Conservation (phyloP, 495 filamentous ascomycete species). For the Penicillium crystallinum region DNA sequence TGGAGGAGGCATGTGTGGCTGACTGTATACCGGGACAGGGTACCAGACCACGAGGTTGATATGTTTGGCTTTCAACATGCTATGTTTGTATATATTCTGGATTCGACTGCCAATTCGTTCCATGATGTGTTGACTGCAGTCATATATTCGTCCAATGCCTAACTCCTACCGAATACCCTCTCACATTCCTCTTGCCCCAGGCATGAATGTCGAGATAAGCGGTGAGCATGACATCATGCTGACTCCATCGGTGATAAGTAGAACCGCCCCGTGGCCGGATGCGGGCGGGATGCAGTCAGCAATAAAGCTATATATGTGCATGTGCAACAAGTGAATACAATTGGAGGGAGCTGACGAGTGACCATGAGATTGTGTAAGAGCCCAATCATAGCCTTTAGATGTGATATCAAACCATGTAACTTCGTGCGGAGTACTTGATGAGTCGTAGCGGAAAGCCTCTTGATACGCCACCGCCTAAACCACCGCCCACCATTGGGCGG, state of each 20-base stretch:
- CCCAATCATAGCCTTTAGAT: not conserved
- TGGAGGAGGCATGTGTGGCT: not conserved
- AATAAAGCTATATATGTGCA: not conserved
- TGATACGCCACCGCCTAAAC: not conserved
- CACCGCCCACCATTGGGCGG: constrained; percentile 9
- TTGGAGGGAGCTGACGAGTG: not conserved
- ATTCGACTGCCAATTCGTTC: not conserved
- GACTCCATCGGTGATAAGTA: not conserved
- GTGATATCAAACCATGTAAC: not conserved
- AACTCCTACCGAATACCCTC: no score
- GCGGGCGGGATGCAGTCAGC: not conserved
- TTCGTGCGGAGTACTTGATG: not conserved
- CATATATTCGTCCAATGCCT: not conserved
- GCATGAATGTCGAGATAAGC: not conserved
- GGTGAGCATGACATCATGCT: not conserved
- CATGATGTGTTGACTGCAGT: no score
- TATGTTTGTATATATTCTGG: not conserved
- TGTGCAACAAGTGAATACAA: not conserved
- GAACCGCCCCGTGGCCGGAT: not conserved
- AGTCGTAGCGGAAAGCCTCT: not conserved
- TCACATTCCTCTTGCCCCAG: no score
- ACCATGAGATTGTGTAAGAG: not conserved
- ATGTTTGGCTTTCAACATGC: not conserved
- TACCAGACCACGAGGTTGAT: not conserved
- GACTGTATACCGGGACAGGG: not conserved